A percentile compares a stretch with the other conserved stretches of the same genome.
phyloP scores from a whole-genome alignment of 805 yeast genomes.

The Blastobotrys chiropterorum region DNA sequence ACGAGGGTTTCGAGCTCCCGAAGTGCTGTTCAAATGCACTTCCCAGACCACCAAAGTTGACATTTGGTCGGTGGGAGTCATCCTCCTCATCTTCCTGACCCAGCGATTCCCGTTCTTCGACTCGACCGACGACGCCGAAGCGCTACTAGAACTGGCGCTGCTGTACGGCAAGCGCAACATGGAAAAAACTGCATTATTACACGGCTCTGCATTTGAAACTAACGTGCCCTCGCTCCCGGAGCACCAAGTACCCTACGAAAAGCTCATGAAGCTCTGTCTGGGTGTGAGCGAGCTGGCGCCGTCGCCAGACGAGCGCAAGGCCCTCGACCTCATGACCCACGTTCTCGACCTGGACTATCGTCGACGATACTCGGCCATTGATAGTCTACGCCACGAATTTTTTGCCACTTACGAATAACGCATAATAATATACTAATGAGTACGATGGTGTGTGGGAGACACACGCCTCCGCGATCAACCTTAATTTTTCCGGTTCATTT shows the following conservation, averaged over 20 bases:
- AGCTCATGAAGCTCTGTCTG: slow-evolving; percentile 35
- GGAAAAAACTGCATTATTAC: slow-evolving; percentile 72
- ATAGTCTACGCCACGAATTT: slow-evolving; percentile 58
- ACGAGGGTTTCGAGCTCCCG: slow-evolving; percentile 92
- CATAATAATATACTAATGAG: neutral
- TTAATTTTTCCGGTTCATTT: too few relatives aligned
- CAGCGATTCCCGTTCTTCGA: slow-evolving; percentile 90
- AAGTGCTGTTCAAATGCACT: slow-evolving; percentile 79
- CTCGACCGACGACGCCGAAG: slow-evolving; percentile 90
- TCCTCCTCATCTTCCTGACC: slow-evolving; percentile 67
- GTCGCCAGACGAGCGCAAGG: slow-evolving; percentile 19
- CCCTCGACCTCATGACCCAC: slow-evolving; percentile 34
- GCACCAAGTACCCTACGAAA: slow-evolving; percentile 34
- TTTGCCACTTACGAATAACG: slow-evolving; percentile 30
- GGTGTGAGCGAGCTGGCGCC: neutral
- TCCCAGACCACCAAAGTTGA: slow-evolving; percentile 79
- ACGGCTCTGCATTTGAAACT: slow-evolving; percentile 82
- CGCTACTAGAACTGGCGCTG: slow-evolving; percentile 74
- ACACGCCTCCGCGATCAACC: neutral
- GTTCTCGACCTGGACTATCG: slow-evolving; percentile 68
- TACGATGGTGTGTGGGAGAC: neutral
- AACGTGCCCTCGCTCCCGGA: slow-evolving; percentile 47
- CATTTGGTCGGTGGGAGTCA: slow-evolving; percentile 90
- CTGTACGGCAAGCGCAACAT: slow-evolving; percentile 72
- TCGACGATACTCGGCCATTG: slow-evolving; percentile 57